Evolutionary conservation across 768 basidiomycete genomes (phyloP), one percentile per base, ranked within the genome.

Genomic region (Agaricus subrufescens): DNA sequence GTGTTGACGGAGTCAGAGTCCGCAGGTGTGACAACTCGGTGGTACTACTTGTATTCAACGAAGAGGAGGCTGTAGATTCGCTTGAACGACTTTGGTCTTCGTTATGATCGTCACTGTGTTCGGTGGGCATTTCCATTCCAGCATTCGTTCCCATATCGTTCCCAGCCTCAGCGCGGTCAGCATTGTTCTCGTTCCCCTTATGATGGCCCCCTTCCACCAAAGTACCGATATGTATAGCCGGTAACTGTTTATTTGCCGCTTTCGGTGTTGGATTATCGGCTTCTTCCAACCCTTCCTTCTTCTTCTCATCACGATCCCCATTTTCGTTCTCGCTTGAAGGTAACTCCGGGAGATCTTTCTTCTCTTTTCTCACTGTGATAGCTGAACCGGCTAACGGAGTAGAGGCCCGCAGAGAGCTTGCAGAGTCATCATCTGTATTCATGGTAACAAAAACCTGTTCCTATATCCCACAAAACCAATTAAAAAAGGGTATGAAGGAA

Each of bases 281-380:
- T 44, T 23, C 12, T 2, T 5, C 23, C 23, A 23, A 9, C 25
- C 39, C 10, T 15, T 45, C 12, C 4, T 15, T 31, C 46, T n/a
- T 29, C n/a, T n/a, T 8, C 7, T 49, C 61, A 30, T 62, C 59
- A 31, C 67, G 68, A 3, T 60, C 67, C n/a, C 79, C 77, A 62
- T 76, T 81, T 0, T 74, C 76, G 38, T 81, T 81, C 60, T 84
- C 83, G 9, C 64, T 68, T 0, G 82, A 84, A 7, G 85, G 86
- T 29, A 87, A 65, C 9, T 84, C 75, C 9, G 86, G 86, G 0
- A 87, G 68, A 3, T 78, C 68, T 66, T 86, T 87, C 46, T 70
- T 70, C 42, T 62, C 34, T 34, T 34, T 11, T 34, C 34, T 11
- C 34, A 34, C 5, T 11, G 7, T 60, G 50, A 67, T 48, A 38